phyloP scores from a whole-genome alignment of 1,139 yeast species.

The Lodderomyces jiufengensis region DNA sequence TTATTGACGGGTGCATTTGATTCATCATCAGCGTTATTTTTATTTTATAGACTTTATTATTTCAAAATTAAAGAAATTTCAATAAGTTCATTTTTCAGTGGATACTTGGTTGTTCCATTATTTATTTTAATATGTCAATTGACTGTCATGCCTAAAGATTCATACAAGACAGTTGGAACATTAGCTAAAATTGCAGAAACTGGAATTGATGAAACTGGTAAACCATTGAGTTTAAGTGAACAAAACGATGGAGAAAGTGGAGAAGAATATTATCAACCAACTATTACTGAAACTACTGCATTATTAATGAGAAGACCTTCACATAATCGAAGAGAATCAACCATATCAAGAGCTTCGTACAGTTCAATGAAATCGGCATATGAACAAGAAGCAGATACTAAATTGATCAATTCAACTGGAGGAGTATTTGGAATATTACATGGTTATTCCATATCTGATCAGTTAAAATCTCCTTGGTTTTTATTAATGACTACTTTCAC shows the following conservation, averaged over 20 bases:
- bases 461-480: constrained; percentile 77
- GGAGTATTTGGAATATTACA: constrained; percentile 88
- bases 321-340: constrained; percentile 27
- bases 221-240: constrained; percentile 39
- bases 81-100: constrained; percentile 56
- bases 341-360: constrained; percentile 34
- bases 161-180: constrained; percentile 69
- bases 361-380: constrained; percentile 50
- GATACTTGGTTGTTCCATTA: constrained; percentile 67
- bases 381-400: constrained; percentile 62
- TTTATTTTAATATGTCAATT: constrained; percentile 72
- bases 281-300: constrained; percentile 41
- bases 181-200: constrained; percentile 67
- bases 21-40: constrained; percentile 45
- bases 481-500: constrained; percentile 72
- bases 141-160: constrained; percentile 71
- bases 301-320: constrained; percentile 39
- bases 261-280: constrained; percentile 27
- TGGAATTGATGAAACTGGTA: constrained; percentile 63
- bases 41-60: constrained; percentile 52
- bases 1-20: constrained; percentile 47
- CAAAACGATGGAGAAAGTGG: not conserved
- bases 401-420: constrained; percentile 52
- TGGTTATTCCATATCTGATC: constrained; percentile 56
- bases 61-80: constrained; percentile 34